These are phyloP conservation scores for Artomyces pyxidatus DNA, from an alignment of 768 basidiomycete species.

Conservation along the genomic window DNA sequence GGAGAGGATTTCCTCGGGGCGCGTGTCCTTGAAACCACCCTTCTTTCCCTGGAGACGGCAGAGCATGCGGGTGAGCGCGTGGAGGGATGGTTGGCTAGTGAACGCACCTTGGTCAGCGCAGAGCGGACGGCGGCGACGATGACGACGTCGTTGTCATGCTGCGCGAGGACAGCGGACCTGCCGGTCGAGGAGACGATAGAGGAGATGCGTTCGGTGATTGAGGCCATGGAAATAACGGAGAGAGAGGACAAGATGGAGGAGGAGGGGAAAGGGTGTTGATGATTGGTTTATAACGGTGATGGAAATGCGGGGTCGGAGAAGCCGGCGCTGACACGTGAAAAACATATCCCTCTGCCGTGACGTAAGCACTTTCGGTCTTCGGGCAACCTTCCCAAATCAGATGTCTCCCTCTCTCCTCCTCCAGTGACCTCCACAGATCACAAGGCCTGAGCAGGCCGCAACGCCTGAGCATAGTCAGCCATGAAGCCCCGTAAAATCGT, in stretches of 20 bases:
- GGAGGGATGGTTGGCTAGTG: background rate
- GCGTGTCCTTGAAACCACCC: conserved; percentile 88
- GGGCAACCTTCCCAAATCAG: no score
- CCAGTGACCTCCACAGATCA: no score
- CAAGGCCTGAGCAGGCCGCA: no score
- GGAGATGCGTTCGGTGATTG: conserved; percentile 17
- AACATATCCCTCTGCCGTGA: no score
- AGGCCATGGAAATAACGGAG: conserved; percentile 14
- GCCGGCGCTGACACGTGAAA: background rate
- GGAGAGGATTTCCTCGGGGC: conserved; percentile 73
- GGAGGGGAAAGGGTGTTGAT: background rate
- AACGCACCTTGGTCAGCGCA: conserved; percentile 79
- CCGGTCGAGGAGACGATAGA: conserved; percentile 13
- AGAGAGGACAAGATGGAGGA: background rate
- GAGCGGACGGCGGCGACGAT: conserved; percentile 85
- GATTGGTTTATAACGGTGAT: background rate
- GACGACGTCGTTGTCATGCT: conserved; percentile 83
- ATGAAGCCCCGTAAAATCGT: no score
- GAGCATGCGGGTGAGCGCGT: background rate
- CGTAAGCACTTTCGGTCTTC: no score
- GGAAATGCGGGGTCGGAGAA: background rate
- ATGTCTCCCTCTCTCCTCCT: no score
- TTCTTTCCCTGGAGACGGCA: conserved; percentile 66
- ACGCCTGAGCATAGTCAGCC: no score
- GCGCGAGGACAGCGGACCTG: conserved; percentile 36